Evolutionary conservation across 2,329 filamentous ascomycete genomes (phyloP), one percentile per base, ranked within the genome.

Genomic region (Ceratocystis lukuohia): DNA sequence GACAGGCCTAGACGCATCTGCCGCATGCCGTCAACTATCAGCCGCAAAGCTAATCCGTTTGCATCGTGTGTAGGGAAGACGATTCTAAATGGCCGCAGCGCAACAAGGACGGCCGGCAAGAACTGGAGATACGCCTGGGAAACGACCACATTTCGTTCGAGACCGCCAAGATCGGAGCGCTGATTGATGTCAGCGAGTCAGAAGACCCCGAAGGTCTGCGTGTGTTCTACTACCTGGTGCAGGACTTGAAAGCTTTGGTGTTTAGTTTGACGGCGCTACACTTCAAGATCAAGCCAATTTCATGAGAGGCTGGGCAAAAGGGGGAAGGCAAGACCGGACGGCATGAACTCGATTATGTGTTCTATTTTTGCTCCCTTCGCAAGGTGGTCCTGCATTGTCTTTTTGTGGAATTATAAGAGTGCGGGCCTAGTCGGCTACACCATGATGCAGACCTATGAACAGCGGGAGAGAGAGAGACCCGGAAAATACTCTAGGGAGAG

Each of bases 71-170:
- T 71, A 96, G 91, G 80, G 94, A 99, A 85, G 94, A 99, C 74
- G 94, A 99, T 75, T 89, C 87, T 30, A 96, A 96, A 75, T 99
- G 94, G 94, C 94, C 94, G 0, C 91, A 95, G 76, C 99, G 97
- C 84, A 99, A 99, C 79, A 97, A 97, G 78, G 94, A 99, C 72
- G 94, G 94, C 45, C 85, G 93, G 70, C 94, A 99, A 75, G 94
- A 99, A 78, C 81, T 99, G 61, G 94, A 99, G 76, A 96, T 99
- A 68, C 84, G 92, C 62, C 75, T 99, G 66, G 94, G 93, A 53
- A 94, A 88, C 72, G 94, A 99, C 70, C 93, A 97, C 75, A 97
- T 99, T 71, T 95, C 91, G 1, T 99, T 99, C 71, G 94, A 99
- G 92, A 99, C 94, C 37, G 94, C 94, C 45, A 99, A 99, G 78